Base-by-base conservation (phyloP, 108 stramenopile species). In the Pseudonitzschia delicatissima region DNA sequence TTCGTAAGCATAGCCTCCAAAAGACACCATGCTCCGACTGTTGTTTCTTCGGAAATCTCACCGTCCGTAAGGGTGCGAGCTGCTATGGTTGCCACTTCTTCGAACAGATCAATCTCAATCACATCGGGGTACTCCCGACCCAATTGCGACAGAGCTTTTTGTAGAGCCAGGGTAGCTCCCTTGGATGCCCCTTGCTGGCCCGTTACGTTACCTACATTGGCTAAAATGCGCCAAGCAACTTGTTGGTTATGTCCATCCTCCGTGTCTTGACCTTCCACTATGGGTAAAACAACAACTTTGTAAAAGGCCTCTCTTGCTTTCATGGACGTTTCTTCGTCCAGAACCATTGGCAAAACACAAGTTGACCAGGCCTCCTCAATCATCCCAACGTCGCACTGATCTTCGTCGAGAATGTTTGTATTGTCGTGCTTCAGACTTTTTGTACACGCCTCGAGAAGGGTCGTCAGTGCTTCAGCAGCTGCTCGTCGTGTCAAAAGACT, bases 401-500 rank as follows among this genome's bases (percentile, higher is more conserved):
- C 70, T 55, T 55, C 53, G 31, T n/a, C 0, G 31, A 11, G 26
- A 45, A 73, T 63, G 29, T 51, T 34, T 4, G 71, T 67, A 55
- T 12, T 32, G 44, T 51, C 45, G 71, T 62, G 7, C 57, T 80
- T 11, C 17, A 45, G 15, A 69, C 45, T 47, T 15, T 15, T 42
- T 31, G 31, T 55, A 17, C 53, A 55, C 5, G 53, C 53, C 66
- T 82, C 57, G 1, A 91, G 61, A 8, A 94, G 62, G 5, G 62
- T 76, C 5, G 87, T 87, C 11, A 94, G 62, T 4, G 79, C 86
- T 33, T 89, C 85, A 0, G 84, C 84, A 12, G 92, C 84, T 6
- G 86, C 83, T 68, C 87, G 90, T 37, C 93, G 75, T 0, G 82
- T 79, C 47, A 86, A 73, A 39, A 92, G 71, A 1, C 83, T 83